phyloP scores from a whole-genome alignment of 2,329 filamentous ascomycete genomes.

The Aureobasidium sp. region DNA sequence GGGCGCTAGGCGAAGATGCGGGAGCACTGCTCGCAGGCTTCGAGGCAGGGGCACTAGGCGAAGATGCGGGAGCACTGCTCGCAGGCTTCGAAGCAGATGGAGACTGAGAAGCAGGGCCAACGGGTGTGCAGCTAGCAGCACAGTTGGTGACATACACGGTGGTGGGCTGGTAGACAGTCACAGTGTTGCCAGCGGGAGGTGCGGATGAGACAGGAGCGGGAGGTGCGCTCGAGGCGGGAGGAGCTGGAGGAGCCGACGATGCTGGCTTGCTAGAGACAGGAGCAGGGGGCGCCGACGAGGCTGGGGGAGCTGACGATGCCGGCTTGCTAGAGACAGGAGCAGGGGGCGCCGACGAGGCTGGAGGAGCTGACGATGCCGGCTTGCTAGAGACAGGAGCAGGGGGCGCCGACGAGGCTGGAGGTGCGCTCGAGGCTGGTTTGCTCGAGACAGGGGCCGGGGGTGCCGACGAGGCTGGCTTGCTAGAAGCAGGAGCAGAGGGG shows the following conservation, averaged over 20 bases:
- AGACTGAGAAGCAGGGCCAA: background rate
- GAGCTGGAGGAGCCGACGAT: background rate
- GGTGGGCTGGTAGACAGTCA: constrained; percentile 26
- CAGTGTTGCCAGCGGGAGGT: background rate
- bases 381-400: background rate
- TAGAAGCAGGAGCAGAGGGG: background rate
- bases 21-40: background rate
- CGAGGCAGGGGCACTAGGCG: background rate
- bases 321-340: background rate
- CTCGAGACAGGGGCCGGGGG: background rate
- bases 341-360: background rate
- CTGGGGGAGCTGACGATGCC: background rate
- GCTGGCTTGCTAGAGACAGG: background rate
- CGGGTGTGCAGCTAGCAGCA: constrained; percentile 21
- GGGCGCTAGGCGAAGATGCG: background rate
- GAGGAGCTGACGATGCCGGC: background rate
- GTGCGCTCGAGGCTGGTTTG: background rate
- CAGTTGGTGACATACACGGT: constrained; percentile 31
- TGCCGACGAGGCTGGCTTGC: background rate
- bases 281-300: background rate
- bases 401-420: background rate
- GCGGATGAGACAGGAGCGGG: background rate
- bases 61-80: background rate
- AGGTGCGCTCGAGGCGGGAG: background rate
- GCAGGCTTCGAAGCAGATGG: constrained; percentile 32